Percentiles rank a stretch among this genome's conserved stretches.
These are phyloP conservation scores for Tympanopsis confertula DNA, from an alignment of 2,329 filamentous ascomycete genomes.

Conservation along the genomic window DNA sequence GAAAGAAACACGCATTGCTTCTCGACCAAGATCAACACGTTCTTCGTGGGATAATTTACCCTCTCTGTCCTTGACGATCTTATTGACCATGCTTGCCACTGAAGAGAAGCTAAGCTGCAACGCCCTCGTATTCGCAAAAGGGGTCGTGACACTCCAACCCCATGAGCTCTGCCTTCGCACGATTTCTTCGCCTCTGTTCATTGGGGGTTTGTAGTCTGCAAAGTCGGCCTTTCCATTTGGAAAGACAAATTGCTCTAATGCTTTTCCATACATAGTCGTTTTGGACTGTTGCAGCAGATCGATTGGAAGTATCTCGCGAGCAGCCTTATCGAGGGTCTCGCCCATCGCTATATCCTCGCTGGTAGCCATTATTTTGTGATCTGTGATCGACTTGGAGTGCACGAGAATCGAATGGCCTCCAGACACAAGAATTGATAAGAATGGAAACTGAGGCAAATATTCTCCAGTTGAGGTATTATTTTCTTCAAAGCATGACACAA, in stretches of 20 bases:
- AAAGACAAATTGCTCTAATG: not conserved
- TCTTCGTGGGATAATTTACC: not conserved
- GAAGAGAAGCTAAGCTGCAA: slow-evolving; percentile 1
- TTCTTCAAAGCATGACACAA: not conserved
- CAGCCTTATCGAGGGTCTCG: not conserved
- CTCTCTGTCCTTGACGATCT: not conserved
- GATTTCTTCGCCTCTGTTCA: not conserved
- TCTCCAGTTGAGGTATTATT: not conserved
- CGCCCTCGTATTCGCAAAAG: not conserved
- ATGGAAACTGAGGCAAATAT: not conserved
- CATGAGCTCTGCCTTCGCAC: not conserved
- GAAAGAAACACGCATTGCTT: slow-evolving; percentile 1
- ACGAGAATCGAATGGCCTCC: slow-evolving; percentile 1
- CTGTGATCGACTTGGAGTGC: not conserved
- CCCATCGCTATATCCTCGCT: not conserved
- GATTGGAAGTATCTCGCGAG: not conserved
- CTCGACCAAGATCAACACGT: not conserved
- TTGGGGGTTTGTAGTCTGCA: not conserved
- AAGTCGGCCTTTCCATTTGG: not conserved
- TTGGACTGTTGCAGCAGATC: not conserved
- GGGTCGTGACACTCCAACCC: not conserved
- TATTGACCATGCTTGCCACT: not conserved
- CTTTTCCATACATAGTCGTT: not conserved
- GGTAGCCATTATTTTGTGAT: not conserved
- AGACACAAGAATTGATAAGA: not conserved